Evolutionary conservation across 148 eudicot species (phyloP).

Genomic region (Gaultheria prostrata): DNA sequence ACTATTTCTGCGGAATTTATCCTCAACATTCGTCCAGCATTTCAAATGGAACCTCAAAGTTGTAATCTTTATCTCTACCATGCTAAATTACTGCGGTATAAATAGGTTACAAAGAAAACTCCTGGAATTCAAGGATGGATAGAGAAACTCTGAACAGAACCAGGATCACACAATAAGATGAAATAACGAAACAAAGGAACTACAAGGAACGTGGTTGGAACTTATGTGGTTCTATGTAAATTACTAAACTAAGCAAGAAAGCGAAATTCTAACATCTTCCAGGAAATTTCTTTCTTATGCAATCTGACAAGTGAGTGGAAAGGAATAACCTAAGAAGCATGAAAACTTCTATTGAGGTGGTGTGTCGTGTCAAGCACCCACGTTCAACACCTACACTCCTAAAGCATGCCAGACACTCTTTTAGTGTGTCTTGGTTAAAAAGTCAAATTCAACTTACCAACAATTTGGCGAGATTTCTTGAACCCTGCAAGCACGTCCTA

Average conservation of each 20-base stretch:
- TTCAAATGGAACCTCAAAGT: background rate
- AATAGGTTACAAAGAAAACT: background rate
- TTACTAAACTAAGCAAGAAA: background rate
- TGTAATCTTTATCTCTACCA: background rate
- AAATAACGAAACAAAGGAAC: background rate
- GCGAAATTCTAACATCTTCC: background rate
- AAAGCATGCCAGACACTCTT: no score
- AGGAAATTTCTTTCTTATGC: background rate
- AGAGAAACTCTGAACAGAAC: background rate
- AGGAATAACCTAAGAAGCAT: no score
- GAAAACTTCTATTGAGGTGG: no score
- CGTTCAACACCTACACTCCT: no score
- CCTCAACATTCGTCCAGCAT: background rate
- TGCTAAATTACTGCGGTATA: background rate
- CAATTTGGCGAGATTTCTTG: no score
- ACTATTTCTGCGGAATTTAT: background rate
- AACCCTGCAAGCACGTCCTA: no score
- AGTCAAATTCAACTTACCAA: no score
- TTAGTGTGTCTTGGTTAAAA: no score
- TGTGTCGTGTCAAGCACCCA: no score
- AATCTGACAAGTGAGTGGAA: background rate
- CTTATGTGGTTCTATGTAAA: background rate
- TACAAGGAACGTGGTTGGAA: background rate
- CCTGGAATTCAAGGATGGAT: background rate
- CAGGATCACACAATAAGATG: slow-evolving; percentile 1